Percentiles rank a stretch among this genome's conserved stretches.
Evolutionary conservation across 202 grass and related monocot species (phyloP).

Genomic region (Bolboschoenoplectus hybrid): DNA sequence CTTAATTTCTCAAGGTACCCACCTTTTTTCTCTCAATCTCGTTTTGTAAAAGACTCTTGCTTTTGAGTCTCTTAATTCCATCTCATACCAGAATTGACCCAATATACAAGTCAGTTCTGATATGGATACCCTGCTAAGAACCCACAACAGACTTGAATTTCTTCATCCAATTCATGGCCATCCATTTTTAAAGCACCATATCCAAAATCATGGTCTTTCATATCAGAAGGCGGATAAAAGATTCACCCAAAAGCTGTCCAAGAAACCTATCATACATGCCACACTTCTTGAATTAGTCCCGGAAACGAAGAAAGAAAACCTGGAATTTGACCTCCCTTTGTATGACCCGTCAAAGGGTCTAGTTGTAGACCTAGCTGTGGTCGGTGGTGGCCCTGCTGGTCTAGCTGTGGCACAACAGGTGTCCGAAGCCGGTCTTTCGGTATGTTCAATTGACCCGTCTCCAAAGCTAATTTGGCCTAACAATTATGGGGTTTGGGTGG

Average conservation of each 20-base stretch:
- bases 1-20: slow-evolving; percentile 1
- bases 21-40: not conserved
- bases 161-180: slow-evolving; percentile 42
- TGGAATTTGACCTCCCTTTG: slow-evolving; percentile 73
- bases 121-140: slow-evolving; percentile 53
- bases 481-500: slow-evolving; percentile 98
- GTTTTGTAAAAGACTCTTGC: slow-evolving; percentile 24
- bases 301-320: slow-evolving; percentile 68
- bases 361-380: slow-evolving; percentile 75
- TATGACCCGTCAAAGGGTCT: slow-evolving; percentile 69
- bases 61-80: slow-evolving; percentile 14
- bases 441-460: slow-evolving; percentile 84
- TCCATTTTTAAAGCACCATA: slow-evolving; percentile 38
- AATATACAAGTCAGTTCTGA: slow-evolving; percentile 8
- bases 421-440: slow-evolving; percentile 74
- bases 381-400: slow-evolving; percentile 80
- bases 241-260: slow-evolving; percentile 12
- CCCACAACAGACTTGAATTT: slow-evolving; percentile 46
- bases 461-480: slow-evolving; percentile 88
- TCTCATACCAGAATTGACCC: slow-evolving; percentile 27
- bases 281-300: slow-evolving; percentile 82
- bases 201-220: not conserved
- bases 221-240: slow-evolving; percentile 44
- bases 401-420: slow-evolving; percentile 92
- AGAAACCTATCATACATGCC: slow-evolving; percentile 28